Evolutionary conservation across 2,329 filamentous ascomycete genomes (phyloP), one percentile per base, ranked within the genome.

Genomic region (Ophiocordyceps camponoti-leonardi): DNA sequence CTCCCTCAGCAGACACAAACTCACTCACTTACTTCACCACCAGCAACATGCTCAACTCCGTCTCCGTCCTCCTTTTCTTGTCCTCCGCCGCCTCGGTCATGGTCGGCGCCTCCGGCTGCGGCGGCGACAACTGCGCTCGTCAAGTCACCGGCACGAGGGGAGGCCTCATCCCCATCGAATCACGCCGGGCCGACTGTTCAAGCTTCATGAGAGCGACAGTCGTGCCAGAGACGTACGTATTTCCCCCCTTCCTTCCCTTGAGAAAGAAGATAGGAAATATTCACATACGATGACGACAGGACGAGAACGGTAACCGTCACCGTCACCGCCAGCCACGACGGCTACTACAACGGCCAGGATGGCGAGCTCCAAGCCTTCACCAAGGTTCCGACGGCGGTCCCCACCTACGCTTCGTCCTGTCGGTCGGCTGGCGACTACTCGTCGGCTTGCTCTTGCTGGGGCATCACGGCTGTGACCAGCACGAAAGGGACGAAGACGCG

Each of bases 61-160:
- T 28, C 26, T 28, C 58, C 52, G 54, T 57, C 50, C 51, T 62
- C 51, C 58, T 58, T 49, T 51, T 63, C 51, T 58, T 67, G 42
- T 61, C 60, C 42, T 53, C 66, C 46, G 60, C 58, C 49, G 60
- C 59, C 49, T 52, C 59, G 45, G 13, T n/a, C 7, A 63, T 60
- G 51, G 51, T 62, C 43, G 64, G 63, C 48, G 52, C 49, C 47
- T 67, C 62, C 55, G 50, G 56, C 49, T 53, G 51, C 43, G 49
- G 49, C 19, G 64, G 60, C 53, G 64, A 69, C 61, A 69, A 68
- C 61, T 69, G 66, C 60, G 65, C 65, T 57, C 64, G 65, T 43
- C 62, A 65, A 48, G 61, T 69, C 49, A 68, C 65, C 40, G 65
- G 66, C 47, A 68, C 65, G 46, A 59, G 63, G 22, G 52, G 49